Base-by-base conservation (phyloP, 2,329 filamentous ascomycete species). In the Lizonia empirigonia region DNA sequence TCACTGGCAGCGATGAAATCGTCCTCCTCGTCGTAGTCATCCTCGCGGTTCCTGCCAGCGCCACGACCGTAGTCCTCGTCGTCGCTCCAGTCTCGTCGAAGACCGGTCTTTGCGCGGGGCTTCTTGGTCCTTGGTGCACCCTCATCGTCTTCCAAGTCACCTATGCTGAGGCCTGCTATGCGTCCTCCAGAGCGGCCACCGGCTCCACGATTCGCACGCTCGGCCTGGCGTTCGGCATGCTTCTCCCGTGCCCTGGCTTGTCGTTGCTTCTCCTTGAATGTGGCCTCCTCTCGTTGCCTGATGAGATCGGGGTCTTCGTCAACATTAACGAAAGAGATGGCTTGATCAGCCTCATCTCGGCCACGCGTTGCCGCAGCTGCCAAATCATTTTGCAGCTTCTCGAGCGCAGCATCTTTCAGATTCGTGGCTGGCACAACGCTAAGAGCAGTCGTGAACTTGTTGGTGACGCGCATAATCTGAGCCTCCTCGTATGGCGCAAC, bases 11-110 rank as follows among this genome's bases (percentile, higher is more conserved):
- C 89, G 48, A 93, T 82, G 68, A 93, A 93, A 50, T 87, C 89
- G 65, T 93, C 89, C 26, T 88, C 88, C 67, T 87, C 81, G 56
- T 92, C 89, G 67, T 93, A 93, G 61, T 90, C 87, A 58, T 92
- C 87, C 53, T 87, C 82, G 44, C 83, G 82, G 24, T 81, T 80
- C 29, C 82, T 80, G 13, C 84, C 83, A 27, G 60, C 56, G 7
- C 59, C 59, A 16, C 86, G 78, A 52, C 89, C 88, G 60, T 90
- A 88, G 62, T 91, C 89, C 7, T 90, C 90, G 63, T 92, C 88
- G 54, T 90, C 89, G 60, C 89, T 88, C 52, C 76, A 80, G 53
- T 79, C 77, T 41, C 74, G 74, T 54, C 76, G 68, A 27, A 73
- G 64, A 20, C 73, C 67, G 13, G 68, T 61, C 60, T 75, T 77